Evolutionary conservation across 768 basidiomycete species (phyloP), one percentile per base, ranked within the genome.

Genomic region (Amanita polypyramis): DNA sequence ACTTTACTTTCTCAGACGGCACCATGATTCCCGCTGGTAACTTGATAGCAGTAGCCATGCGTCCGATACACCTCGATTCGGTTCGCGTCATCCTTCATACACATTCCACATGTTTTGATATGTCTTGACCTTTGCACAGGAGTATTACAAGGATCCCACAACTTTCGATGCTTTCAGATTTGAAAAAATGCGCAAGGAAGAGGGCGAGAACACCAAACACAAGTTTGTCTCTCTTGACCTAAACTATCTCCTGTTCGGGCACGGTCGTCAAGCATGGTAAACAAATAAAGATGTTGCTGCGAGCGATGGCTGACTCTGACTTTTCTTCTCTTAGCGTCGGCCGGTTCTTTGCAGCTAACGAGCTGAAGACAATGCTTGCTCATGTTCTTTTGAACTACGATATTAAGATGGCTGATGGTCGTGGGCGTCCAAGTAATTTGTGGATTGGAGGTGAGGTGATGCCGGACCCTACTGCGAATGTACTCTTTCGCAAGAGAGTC

Each of bases 111-210:
- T 20, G 5, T 9, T 33, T 15, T 23, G 14, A 39, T 10, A 5
- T 17, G 27, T 21, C 21, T n/a, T n/a, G n/a, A n/a, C n/a, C n/a
- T n/a, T n/a, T 14, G 32, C 30, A 8, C 38, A 49, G 51, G 61
- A 56, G n/a, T 54, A 58, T 32, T 77, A 76, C 51, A 52, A 74
- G 0, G 55, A 60, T 32, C 39, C 48, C 5, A 27, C 10, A 14
- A 54, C 58, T 0, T 67, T 77, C 37, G 60, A 72, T 17, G 66
- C 65, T 0, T 72, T 73, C 56, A 69, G 75, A 2, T 76, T 71
- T 52, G 52, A 58, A 0, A 54, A 64, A 12, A 56, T 65, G 56
- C 55, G 59, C 12, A 55, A 64, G 14, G 49, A 47, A 9, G 57
- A 62, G 1, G 60, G 57, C 1, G 63, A 67, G 9, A 50, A 39